Base-by-base conservation (phyloP, 2,329 filamentous ascomycete species). In the Venturia aucupariae region DNA sequence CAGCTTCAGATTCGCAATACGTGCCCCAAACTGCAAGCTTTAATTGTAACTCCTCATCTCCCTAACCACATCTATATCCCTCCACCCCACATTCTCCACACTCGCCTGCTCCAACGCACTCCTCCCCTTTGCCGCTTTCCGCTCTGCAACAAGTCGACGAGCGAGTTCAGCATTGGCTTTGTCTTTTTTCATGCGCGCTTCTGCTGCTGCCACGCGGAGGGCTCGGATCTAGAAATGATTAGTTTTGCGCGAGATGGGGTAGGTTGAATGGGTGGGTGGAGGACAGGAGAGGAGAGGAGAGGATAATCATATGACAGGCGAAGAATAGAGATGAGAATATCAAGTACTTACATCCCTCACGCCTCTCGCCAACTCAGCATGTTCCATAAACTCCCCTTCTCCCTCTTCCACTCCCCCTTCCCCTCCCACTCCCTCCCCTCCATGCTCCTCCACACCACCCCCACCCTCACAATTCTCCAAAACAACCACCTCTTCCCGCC, bases 11-110 rank as follows among this genome's bases (percentile, higher is more conserved):
- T 22, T 42, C n/a, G 1, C 39, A n/a, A 22, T 19, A 24, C 22
- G 8, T 32, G n/a, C 15, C 32, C 15, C 35, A 38, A 15, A 22
- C 11, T 19, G 5, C 35, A 1, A 13, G 8, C 27, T 35, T 19
- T 60, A 60, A 24, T 60, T 60, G 11, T 60, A 60, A 41, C 57
- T 60, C 39, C 57, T 60, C n/a, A 60, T 60, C 35, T 60, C 57
- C 13, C 35, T 15, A 1, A 41, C 24, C 19, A 6, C 19, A 60
- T 60, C 57, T 1, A 15, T 7, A 24, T 24, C 13, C 24, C 57
- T 60, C 57, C 57, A 62, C 15, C 60, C 60, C 22, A 27, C 22
- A 62, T 62, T 62, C 60, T 62, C 60, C 13, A 19, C 44, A 51
- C 60, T 62, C 11, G 39, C 41, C 42, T 62, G 60, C 41, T 62